These are phyloP conservation scores for Ceratobasidium sp. DNA, from an alignment of 1,284 basidiomycete genomes.

Conservation along the genomic window DNA sequence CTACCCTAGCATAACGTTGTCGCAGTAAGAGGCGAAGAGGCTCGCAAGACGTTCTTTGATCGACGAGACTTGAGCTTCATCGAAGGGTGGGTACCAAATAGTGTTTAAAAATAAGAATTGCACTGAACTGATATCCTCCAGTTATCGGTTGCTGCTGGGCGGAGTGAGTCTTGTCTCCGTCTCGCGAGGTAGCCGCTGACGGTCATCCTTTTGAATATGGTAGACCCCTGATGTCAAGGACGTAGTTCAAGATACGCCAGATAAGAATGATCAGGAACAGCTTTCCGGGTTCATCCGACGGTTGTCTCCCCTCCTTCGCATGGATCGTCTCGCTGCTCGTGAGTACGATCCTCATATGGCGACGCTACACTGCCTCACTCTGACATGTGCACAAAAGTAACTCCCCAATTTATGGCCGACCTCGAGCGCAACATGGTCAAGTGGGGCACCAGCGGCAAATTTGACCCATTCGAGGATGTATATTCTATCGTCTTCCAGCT, in stretches of 20 bases:
- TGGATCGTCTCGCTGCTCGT: conserved; percentile 17
- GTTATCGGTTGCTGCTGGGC: conserved; percentile 19
- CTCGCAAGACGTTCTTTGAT: conserved; percentile 35
- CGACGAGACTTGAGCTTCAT: conserved; percentile 20
- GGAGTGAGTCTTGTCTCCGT: conserved; percentile 10
- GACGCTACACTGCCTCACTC: neutral
- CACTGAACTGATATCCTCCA: neutral
- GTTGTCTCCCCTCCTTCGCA: conserved; percentile 7
- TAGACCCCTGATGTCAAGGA: conserved; percentile 15
- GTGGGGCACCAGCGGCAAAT: conserved; percentile 21
- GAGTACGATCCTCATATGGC: neutral
- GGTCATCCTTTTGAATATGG: too few relatives aligned
- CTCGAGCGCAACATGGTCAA: conserved; percentile 31
- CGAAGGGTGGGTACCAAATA: conserved; percentile 18
- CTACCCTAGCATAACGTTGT: conserved; percentile 38
- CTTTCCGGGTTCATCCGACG: conserved; percentile 1
- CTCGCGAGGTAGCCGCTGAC: neutral
- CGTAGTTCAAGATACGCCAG: neutral
- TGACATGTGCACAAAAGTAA: neutral
- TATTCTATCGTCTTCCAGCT: conserved; percentile 30
- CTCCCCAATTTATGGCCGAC: conserved; percentile 24
- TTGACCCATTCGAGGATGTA: conserved; percentile 22
- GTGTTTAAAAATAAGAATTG: neutral
- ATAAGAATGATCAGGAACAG: conserved; percentile 9
- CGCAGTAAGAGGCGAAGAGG: conserved; percentile 27